Evolutionary conservation across 2,329 filamentous ascomycete genomes (phyloP), one percentile per base, ranked within the genome.

Genomic region (Rutstroemia sydowiana): DNA sequence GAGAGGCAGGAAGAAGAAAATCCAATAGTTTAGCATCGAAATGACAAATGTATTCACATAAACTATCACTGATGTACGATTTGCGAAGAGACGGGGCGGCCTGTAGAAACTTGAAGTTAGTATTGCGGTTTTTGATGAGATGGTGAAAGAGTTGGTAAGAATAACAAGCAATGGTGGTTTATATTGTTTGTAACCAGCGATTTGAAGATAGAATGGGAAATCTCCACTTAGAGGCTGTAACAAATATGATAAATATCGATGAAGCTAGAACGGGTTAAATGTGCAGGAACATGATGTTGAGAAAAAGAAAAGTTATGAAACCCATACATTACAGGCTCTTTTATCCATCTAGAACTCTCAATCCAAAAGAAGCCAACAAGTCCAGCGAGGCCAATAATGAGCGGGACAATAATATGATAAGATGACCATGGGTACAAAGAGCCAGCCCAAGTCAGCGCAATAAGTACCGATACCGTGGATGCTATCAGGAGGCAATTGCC

Each of bases 1-100:
- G 23, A 73, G 21, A 62, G 64, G 53, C 13, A 75, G 61, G 52
- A 73, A 73, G 60, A 70, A 73, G 3, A 55, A 32, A 6, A 62
- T 54, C 65, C 69, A 72, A 44, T 68, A 67, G 5, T 64, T 48
- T 7, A 71, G 57, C 3, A 72, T 51, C 3, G 65, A 63, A 36
- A 71, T 64, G 1, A 74, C 45, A 48, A 74, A 71, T 2, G 66
- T 69, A 9, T 66, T 54, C 4, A 64, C 47, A 45, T 68, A 69
- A 0, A 60, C 60, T 11, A 67, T 57, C 13, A 34, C 30, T 5
- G 52, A 36, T 5, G 57, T 56, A 3, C 56, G 46, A 23, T 52
- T 54, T 1, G 11, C 23, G 30, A 59, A 58, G 1, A 58, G 41
- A 1, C 37, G 43, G 1, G 30, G 39, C 14, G 54, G 55, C 23